Percentiles rank a stretch among this genome's conserved stretches.
phyloP scores from a whole-genome alignment of 805 yeast genomes.

The Pichia sporocuriosa region DNA sequence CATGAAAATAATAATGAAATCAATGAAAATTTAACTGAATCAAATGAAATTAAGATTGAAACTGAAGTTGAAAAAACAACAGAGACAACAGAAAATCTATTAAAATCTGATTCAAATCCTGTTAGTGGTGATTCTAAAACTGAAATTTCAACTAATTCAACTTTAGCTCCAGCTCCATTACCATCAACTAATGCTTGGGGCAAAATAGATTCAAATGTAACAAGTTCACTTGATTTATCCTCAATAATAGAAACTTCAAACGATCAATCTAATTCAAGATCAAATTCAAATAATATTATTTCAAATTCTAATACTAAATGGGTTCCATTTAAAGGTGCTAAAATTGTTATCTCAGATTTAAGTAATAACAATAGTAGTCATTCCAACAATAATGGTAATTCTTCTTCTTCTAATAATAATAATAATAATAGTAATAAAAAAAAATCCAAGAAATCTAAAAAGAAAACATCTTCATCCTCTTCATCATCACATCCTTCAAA shows the following conservation, averaged over 20 bases:
- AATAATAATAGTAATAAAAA: constrained; percentile 5
- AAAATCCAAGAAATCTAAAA: constrained; percentile 3
- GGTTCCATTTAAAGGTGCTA: constrained; percentile 60
- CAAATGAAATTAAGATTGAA: no score
- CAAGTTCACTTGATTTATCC: constrained; percentile 17
- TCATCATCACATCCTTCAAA: background rate
- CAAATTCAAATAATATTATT: constrained; percentile 18
- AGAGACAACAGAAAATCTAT: no score
- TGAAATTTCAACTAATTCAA: no score
- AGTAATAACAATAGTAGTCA: background rate
- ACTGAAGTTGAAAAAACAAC: no score
- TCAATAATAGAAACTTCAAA: constrained; percentile 13
- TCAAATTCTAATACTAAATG: constrained; percentile 54
- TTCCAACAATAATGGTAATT: no score
- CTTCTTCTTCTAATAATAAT: constrained; percentile 1
- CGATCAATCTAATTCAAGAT: background rate
- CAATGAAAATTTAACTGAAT: no score
- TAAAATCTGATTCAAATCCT: no score
- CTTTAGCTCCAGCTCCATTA: constrained; percentile 54
- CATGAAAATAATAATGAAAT: no score
- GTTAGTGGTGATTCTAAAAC: no score
- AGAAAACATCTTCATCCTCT: background rate
- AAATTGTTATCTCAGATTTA: constrained; percentile 33
- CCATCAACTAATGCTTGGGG: constrained; percentile 64
- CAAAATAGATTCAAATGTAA: constrained; percentile 21